Evolutionary conservation across 306 rosid species (phyloP).

Genomic region (Dalbergia oliveri): DNA sequence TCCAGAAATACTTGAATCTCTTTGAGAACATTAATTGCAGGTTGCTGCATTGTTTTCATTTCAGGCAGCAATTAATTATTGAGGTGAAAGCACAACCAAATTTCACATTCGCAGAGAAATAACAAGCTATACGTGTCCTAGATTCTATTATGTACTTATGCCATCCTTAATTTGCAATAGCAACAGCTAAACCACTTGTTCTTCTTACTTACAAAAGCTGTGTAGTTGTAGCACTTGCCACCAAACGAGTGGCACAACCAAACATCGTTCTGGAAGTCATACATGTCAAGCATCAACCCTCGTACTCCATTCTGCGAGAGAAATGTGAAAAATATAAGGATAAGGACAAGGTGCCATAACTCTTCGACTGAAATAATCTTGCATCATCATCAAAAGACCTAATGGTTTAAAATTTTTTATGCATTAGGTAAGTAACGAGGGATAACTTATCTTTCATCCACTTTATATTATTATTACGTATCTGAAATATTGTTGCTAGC

Average conservation of each 20-base stretch:
- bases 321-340: constrained; percentile 34
- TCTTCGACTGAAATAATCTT: constrained; percentile 24
- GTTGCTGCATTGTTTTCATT: constrained; percentile 67
- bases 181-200: constrained; percentile 5
- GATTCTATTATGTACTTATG: not conserved
- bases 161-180: constrained; percentile 21
- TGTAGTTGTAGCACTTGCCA: constrained; percentile 83
- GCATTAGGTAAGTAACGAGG: not conserved
- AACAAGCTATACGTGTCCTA: not conserved
- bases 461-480: not conserved
- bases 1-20: constrained; percentile 80
- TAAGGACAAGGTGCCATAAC: constrained; percentile 3
- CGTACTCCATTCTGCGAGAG: constrained; percentile 80
- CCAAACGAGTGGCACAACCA: constrained; percentile 91
- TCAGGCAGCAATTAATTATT: constrained; percentile 15
- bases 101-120: constrained; percentile 2
- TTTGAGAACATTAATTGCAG: constrained; percentile 80
- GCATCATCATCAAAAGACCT: constrained; percentile 2
- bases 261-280: constrained; percentile 79
- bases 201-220: constrained; percentile 86
- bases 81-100: constrained; percentile 19
- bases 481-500: not conserved
- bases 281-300: constrained; percentile 94
- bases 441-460: not conserved
- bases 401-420: not conserved